These are phyloP conservation scores for Cryptococcus maquisensis DNA, from an alignment of 1,284 basidiomycete genomes.

Conservation along the genomic window DNA sequence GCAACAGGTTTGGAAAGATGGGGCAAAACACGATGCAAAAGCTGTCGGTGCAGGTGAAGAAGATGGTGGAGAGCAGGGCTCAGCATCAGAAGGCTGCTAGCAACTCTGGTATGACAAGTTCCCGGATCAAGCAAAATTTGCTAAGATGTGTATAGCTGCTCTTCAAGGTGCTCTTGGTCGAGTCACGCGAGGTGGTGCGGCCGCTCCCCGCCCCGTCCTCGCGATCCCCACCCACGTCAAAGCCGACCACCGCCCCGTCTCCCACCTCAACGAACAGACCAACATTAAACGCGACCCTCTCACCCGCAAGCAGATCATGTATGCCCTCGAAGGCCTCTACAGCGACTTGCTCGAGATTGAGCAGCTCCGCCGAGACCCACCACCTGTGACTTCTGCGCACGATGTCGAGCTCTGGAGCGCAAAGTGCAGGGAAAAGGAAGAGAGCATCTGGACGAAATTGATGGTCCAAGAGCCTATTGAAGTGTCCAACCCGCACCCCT, in stretches of 20 bases:
- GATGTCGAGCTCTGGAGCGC: slow-evolving; percentile 62
- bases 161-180: slow-evolving; percentile 97
- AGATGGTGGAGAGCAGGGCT: slow-evolving; percentile 89
- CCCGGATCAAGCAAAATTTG: not conserved
- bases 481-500: slow-evolving; percentile 84
- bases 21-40: slow-evolving; percentile 73
- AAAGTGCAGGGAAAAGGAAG: slow-evolving; percentile 59
- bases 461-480: slow-evolving; percentile 87
- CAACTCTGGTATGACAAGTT: slow-evolving; percentile 59
- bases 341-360: slow-evolving; percentile 80
- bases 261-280: slow-evolving; percentile 36
- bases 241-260: slow-evolving; percentile 45
- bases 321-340: slow-evolving; percentile 80
- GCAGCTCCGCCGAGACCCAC: slow-evolving; percentile 76
- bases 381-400: slow-evolving; percentile 51
- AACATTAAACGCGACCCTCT: slow-evolving; percentile 60
- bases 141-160: slow-evolving; percentile 28
- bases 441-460: slow-evolving; percentile 74
- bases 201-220: slow-evolving; percentile 90
- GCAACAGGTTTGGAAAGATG: slow-evolving; percentile 65
- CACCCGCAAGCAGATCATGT: slow-evolving; percentile 70
- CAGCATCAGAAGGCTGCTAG: slow-evolving; percentile 79
- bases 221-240: slow-evolving; percentile 63
- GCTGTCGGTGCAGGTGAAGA: slow-evolving; percentile 95
- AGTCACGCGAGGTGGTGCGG: slow-evolving; percentile 65